Base-by-base conservation (phyloP, 2,329 filamentous ascomycete species). In the Ciborinia camelliae region DNA sequence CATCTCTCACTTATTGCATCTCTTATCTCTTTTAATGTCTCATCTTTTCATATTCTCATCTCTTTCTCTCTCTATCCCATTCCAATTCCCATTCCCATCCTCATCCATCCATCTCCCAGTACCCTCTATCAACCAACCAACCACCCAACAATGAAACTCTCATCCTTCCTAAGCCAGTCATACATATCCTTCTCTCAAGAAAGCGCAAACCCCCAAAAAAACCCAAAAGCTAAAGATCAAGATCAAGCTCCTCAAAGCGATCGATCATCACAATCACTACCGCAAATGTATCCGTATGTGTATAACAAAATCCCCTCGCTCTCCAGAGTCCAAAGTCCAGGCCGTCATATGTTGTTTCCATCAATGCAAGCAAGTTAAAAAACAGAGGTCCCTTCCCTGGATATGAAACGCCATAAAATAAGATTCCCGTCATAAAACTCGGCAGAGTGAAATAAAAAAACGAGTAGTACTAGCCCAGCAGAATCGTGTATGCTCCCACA, bases 401-500 rank as follows among this genome's bases (percentile, higher is more conserved):
- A 47, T 58, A 26, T 58, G 54, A 58, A 58, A 57, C 54, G 54
- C 54, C 54, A 35, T 3, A 47, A 53, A 45, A 23, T 4, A 45
- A 45, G n/a, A 18, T 26, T 35, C 41, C 54, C 41, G 20, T 58
- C 55, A 58, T 58, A 47, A 58, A 10, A 32, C 41, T 28, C 30
- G 35, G 55, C n/a, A 18, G 18, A 47, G 30, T 6, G 55, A 58
- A 58, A 58, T 41, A 58, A 35, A 58, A 58, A 26, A 47, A 47
- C 55, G 55, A 39, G 43, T 23, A 47, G 55, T 47, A 30, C 55
- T 41, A 58, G 55, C 47, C 41, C 55, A 58, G 41, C 41, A 58
- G 28, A 58, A 47, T 58, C 28, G 8, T 58, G 23, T 58, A 47
- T 58, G 41, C 28, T 58, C 43, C 41, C 41, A 35, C 41, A 58